Base-by-base conservation (phyloP, 2,329 filamentous ascomycete genomes). In the Talaromyces rugulosus region DNA sequence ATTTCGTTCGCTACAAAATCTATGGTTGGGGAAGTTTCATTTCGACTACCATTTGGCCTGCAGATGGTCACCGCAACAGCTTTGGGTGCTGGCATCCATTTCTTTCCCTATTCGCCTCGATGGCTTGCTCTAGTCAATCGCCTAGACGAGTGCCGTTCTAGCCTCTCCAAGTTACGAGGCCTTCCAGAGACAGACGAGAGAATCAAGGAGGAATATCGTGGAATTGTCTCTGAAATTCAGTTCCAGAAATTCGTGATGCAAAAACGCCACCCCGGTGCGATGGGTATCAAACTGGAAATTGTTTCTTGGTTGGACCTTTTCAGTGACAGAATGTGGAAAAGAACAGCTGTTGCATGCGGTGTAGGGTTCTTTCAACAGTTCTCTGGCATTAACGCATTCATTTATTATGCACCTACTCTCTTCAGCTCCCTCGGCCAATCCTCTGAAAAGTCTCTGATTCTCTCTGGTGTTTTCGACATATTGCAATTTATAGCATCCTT, bases 351-450 rank as follows among this genome's bases (percentile, higher is more conserved):
- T 11, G 44, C n/a, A 50, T 50, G 44, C 18, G 44, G 44, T 18
- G 44, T 50, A 5, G 44, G n/a, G 8, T 50, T 50, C 44, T 50
- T 50, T 27, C 44, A 50, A 50, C 44, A 50, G 44, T 50, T 58
- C 16, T 27, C 66, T 1, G 72, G 75, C 1, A 78, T 80, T 61
- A 80, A 81, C 58, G 80, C 80, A 0, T 69, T 83, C 1, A 81
- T 84, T 40, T 82, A 82, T 71, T 83, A 82, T 66, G 70, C 75
- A 0, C 79, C 80, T 0, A 80, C 75, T 0, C 69, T 83, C 1
- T 58, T 58, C 56, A 8, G 12, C 1, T 47, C 36, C 12, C 42
- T 42, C 16, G 56, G 56, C 5, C 36, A 47, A n/a, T 40, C 42
- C 11, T 27, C 27, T 6, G 40, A 58, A 30, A 58, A 47, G 16